Conservation (phyloP, 345 rosid species). For the Moricandia arvensis region DNA sequence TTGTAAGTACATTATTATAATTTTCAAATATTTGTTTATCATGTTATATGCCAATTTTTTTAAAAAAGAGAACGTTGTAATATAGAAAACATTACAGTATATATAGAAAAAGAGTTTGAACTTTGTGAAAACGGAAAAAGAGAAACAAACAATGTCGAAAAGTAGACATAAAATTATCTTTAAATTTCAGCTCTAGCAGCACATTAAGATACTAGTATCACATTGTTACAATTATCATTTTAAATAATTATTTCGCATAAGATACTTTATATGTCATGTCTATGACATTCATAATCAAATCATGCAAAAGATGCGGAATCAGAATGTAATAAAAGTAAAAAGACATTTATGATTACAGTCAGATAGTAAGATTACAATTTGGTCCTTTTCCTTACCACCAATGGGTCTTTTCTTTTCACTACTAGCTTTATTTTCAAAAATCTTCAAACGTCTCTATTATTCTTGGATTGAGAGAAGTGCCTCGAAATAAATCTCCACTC, state of each 20-base stretch:
- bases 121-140: slow-evolving; percentile 41
- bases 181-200: no score
- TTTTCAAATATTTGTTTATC: background rate
- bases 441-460: slow-evolving; percentile 30
- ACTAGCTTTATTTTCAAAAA: slow-evolving; percentile 40
- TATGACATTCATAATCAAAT: slow-evolving; percentile 6
- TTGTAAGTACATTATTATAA: background rate
- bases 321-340: background rate
- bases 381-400: slow-evolving; percentile 34
- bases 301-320: slow-evolving; percentile 11
- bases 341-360: slow-evolving; percentile 4
- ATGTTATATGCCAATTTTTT: background rate
- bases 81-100: background rate
- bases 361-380: slow-evolving; percentile 28
- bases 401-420: background rate
- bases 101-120: slow-evolving; percentile 25
- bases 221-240: background rate
- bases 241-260: background rate
- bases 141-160: slow-evolving; percentile 20
- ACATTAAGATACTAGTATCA: no score
- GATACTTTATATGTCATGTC: background rate
- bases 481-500: slow-evolving; percentile 9
- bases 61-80: background rate
- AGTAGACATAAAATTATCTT: no score
- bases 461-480: slow-evolving; percentile 23